phyloP scores from a whole-genome alignment of 257 asterid species.

The Ocimum tenuiflorum region DNA sequence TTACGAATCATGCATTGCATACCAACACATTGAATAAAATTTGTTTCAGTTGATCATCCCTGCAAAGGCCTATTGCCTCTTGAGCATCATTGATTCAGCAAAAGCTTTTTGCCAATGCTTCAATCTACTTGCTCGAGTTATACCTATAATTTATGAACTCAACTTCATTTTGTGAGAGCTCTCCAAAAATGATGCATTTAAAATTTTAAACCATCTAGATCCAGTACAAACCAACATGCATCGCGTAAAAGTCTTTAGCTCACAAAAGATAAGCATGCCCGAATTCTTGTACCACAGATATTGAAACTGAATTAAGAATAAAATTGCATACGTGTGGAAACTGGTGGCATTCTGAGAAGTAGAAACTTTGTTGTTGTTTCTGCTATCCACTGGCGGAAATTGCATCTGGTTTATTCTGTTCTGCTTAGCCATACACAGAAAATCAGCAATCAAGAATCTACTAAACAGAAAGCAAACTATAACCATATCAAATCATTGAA shows the following conservation, averaged over 20 bases:
- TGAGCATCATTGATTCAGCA: neutral
- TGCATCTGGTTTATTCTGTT: constrained; percentile 48
- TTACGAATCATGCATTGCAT: neutral
- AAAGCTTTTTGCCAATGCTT: neutral
- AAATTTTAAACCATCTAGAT: neutral
- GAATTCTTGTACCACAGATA: neutral
- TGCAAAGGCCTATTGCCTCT: neutral
- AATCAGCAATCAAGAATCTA: neutral
- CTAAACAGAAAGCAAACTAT: neutral
- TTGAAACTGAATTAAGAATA: neutral
- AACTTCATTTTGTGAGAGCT: neutral
- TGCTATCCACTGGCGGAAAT: constrained; percentile 29
- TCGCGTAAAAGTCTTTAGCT: neutral
- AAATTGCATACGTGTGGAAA: constrained; percentile 30
- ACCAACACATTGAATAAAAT: neutral
- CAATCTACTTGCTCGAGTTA: neutral
- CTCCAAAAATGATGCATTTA: neutral
- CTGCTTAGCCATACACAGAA: constrained; percentile 24
- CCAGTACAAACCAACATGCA: neutral
- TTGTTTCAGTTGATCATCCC: neutral
- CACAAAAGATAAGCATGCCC: neutral
- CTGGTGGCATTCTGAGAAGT: constrained; percentile 30
- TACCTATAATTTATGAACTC: neutral
- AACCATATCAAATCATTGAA: neutral
- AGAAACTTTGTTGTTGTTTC: constrained; percentile 14